These are phyloP conservation scores for Colletotrichum salicis DNA, from an alignment of 2,329 filamentous ascomycete genomes.

Conservation along the genomic window DNA sequence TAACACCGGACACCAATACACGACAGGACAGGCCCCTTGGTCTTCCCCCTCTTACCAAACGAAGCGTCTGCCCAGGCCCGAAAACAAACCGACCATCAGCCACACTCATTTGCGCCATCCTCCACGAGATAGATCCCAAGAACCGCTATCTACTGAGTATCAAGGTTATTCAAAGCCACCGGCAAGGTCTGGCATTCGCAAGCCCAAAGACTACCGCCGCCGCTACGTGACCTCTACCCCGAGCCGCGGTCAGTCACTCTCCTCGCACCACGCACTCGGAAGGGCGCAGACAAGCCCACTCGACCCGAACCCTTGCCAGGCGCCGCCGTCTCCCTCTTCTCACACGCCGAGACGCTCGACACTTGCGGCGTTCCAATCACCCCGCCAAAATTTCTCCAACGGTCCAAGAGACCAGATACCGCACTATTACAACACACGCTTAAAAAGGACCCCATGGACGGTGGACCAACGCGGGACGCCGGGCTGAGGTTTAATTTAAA, in stretches of 20 bases:
- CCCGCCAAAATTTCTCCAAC: conserved; percentile 21
- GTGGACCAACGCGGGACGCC: conserved; percentile 24
- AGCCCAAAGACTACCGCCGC: neutral
- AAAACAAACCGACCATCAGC: neutral
- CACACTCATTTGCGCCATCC: neutral
- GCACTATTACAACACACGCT: neutral
- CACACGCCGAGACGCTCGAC: neutral
- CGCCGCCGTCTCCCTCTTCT: neutral
- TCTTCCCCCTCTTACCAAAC: neutral
- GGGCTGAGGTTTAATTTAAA: conserved; percentile 32
- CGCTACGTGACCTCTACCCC: neutral
- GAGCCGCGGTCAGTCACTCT: neutral
- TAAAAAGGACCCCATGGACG: conserved; percentile 23
- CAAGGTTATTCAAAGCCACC: neutral
- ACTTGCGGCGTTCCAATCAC: neutral
- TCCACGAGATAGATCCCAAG: neutral
- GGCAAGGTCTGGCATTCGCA: neutral
- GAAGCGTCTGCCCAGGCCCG: neutral
- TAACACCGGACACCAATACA: no score
- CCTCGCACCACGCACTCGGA: neutral
- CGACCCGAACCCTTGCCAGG: conserved; percentile 9
- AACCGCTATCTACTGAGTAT: neutral
- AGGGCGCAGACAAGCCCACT: conserved; percentile 17
- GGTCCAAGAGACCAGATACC: conserved; percentile 3
- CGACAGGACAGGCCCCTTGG: neutral